Evolutionary conservation across 1,284 basidiomycete species (phyloP).

Genomic region (Dichomitus squalens): DNA sequence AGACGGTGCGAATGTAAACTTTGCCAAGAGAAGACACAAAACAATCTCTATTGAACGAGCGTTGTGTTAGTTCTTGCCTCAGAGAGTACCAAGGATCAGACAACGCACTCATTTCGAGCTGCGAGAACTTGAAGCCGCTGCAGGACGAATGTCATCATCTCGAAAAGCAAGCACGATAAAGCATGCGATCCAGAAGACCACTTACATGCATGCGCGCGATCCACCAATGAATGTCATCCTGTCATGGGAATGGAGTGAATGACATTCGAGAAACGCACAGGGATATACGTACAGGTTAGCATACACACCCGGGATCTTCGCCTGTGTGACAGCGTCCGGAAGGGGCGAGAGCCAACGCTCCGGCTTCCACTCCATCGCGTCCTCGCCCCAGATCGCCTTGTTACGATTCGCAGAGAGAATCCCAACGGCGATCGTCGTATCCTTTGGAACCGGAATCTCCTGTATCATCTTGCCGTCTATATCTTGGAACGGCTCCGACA

Average conservation of each 20-base stretch:
- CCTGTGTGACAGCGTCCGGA: neutral
- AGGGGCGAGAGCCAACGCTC: constrained; percentile 22
- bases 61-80: neutral
- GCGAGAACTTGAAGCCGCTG: constrained; percentile 23
- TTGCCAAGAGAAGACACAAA: constrained; percentile 1
- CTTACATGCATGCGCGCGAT: constrained; percentile 27
- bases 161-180: neutral
- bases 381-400: constrained; percentile 21
- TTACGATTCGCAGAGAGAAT: constrained; percentile 20
- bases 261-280: too few relatives aligned
- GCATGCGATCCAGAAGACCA: neutral
- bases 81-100: neutral
- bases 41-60: constrained; percentile 2
- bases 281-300: constrained; percentile 5
- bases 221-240: constrained; percentile 30
- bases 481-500: constrained; percentile 11
- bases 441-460: constrained; percentile 41
- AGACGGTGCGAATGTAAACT: constrained; percentile 8
- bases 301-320: constrained; percentile 7
- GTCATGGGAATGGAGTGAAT: too few relatives aligned
- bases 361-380: constrained; percentile 23
- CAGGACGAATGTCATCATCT: neutral
- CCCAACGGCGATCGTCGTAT: constrained; percentile 29
- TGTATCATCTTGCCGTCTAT: constrained; percentile 34
- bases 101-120: constrained; percentile 23